Percentiles rank a stretch among this genome's conserved stretches.
Conservation (phyloP, 177 flowering plant genomes). For the Telopea speciosissima region DNA sequence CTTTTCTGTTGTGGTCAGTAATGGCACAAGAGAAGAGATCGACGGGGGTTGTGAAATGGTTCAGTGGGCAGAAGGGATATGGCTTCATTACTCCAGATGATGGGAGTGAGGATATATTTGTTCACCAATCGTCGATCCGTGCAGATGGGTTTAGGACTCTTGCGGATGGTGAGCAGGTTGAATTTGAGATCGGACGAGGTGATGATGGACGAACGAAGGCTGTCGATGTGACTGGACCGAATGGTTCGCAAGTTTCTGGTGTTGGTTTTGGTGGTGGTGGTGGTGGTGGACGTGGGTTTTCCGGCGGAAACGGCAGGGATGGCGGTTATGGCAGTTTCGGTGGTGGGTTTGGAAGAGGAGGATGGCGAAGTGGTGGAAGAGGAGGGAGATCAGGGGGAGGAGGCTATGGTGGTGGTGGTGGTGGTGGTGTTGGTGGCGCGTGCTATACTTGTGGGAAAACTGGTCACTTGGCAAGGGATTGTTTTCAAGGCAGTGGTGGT, state of each 20-base stretch:
- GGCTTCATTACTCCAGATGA: slow-evolving; percentile 40
- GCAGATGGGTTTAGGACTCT: slow-evolving; percentile 41
- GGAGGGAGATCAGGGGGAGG: not conserved
- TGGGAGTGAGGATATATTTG: slow-evolving; percentile 38
- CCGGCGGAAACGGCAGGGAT: not conserved
- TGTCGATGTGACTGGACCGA: not conserved
- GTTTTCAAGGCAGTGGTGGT: not conserved
- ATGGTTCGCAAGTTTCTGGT: not conserved
- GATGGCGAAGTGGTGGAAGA: not conserved
- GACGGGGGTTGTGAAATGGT: slow-evolving; percentile 36
- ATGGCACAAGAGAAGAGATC: not conserved
- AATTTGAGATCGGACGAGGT: slow-evolving; percentile 26
- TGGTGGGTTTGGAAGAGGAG: not conserved
- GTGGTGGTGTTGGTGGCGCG: not conserved
- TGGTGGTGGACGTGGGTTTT: not conserved
- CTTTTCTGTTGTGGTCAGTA: not conserved
- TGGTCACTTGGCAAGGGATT: not conserved
- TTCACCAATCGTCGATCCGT: slow-evolving; percentile 39
- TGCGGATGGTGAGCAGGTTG: slow-evolving; percentile 33
- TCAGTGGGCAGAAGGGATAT: slow-evolving; percentile 40
- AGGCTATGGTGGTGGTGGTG: not conserved
- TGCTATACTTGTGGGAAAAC: not conserved
- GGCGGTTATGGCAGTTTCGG: not conserved
- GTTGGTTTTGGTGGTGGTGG: not conserved
- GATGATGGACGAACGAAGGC: slow-evolving; percentile 21